phyloP scores from a whole-genome alignment of 768 basidiomycete genomes.

The Kwoniella mangroviensis region DNA sequence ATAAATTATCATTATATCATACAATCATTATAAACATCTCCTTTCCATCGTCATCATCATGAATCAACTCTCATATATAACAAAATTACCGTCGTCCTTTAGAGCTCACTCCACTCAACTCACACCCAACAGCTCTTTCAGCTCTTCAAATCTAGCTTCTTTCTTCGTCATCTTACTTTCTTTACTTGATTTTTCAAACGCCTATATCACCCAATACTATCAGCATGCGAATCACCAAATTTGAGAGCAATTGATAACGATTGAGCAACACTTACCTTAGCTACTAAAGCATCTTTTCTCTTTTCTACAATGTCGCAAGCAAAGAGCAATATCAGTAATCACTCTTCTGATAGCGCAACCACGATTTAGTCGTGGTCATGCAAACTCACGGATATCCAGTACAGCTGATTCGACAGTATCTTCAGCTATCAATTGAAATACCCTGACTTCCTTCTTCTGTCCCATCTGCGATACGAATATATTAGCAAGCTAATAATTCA shows the following conservation, averaged over 20 bases:
- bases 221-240: not conserved
- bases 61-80: not conserved
- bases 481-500: not conserved
- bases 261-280: conserved; percentile 63
- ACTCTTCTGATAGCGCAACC: not conserved
- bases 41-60: not conserved
- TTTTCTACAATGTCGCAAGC: conserved; percentile 61
- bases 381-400: conserved; percentile 69
- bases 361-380: not conserved
- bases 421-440: conserved; percentile 88
- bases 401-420: conserved; percentile 87
- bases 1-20: not conserved
- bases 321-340: not conserved
- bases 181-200: conserved; percentile 77
- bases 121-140: conserved; percentile 43
- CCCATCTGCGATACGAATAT: conserved; percentile 66
- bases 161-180: conserved; percentile 77
- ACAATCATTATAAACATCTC: not conserved
- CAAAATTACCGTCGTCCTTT: not conserved
- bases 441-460: conserved; percentile 78
- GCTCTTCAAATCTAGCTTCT: conserved; percentile 81
- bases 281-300: conserved; percentile 76
- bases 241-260: conserved; percentile 8
- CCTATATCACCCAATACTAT: conserved; percentile 68
- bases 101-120: not conserved